Evolutionary conservation across 352 stramenopile genomes (phyloP), one percentile per base, ranked within the genome.

Genomic region (Nothophytophthora sp.): DNA sequence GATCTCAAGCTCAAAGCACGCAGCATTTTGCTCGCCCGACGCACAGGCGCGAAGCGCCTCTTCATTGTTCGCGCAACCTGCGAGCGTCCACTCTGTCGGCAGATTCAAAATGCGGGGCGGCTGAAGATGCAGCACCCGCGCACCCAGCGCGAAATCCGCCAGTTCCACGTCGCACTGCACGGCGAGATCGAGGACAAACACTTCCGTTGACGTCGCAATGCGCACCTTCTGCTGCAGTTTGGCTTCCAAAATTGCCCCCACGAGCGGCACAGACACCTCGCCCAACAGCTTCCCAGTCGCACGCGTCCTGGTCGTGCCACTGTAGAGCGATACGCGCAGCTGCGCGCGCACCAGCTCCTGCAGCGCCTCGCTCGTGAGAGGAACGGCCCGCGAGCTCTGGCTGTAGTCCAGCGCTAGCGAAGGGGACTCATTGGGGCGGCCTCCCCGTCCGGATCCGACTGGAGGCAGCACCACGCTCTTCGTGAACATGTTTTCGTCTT

Each of bases 1-100:
- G n/a, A 84, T 51, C 24, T 84, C 70, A 15, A 90, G 28, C 10
- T 88, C 74, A 55, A 87, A 90, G 4, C 39, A 50, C 4, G 72
- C 70, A 0, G 61, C 23, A 35, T 86, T 88, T 7, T 64, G 53
- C 13, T 88, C 76, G 0, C 51, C 12, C 0, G 68, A 43, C 0
- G 43, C 59, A 45, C 71, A 84, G 23, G 71, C 16, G 3, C 58
- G 55, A n/a, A 73, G 5, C 0, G 76, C 79, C 20, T 86, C 76
- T 2, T 87, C 76, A 28, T 88, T 75, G 35, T 35, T 76, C 24
- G 54, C 55, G 27, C 72, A 66, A 19, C 32, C 42, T 13, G 56
- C 22, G 18, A 73, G 16, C 12, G 46, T 81, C 79, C 79, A 90
- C 20, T 88, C 70, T 9, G 23, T 30, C 12, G 79, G 79, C 19